phyloP scores from a whole-genome alignment of 2,329 filamentous ascomycete species.

The Thermoascus crustaceus region DNA sequence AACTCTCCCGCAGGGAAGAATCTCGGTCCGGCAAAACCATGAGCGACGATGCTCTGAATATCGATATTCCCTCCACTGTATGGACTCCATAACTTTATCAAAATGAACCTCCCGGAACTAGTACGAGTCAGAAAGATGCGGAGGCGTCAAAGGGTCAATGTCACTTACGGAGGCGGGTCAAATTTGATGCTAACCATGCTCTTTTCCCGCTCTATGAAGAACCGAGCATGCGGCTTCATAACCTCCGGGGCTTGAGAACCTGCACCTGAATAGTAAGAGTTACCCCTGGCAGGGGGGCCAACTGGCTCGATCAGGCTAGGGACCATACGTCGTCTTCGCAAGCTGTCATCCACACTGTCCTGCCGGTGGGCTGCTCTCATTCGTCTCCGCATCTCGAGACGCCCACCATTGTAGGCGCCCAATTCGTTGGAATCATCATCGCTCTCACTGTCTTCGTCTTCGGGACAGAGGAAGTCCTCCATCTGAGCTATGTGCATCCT shows the following conservation, averaged over 20 bases:
- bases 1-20: conserved; percentile 67
- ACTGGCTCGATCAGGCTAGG: conserved; percentile 22
- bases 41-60: conserved; percentile 74
- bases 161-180: conserved; percentile 35
- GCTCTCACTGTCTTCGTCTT: conserved; percentile 24
- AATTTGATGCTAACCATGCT: conserved; percentile 83
- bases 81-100: conserved; percentile 86
- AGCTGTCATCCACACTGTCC: conserved; percentile 6
- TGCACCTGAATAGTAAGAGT: conserved; percentile 1
- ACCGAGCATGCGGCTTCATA: conserved; percentile 66
- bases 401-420: conserved; percentile 18
- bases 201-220: conserved; percentile 75
- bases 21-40: conserved; percentile 76
- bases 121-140: conserved; percentile 1
- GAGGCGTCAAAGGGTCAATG: neutral
- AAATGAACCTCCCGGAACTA: conserved; percentile 68
- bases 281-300: conserved; percentile 6
- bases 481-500: conserved; percentile 15
- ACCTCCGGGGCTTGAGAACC: conserved; percentile 34
- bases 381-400: conserved; percentile 19
- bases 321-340: conserved; percentile 15
- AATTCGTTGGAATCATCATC: conserved; percentile 19
- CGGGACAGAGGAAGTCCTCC: conserved; percentile 24
- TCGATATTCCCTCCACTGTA: conserved; percentile 72
- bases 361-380: conserved; percentile 15